Evolutionary conservation across 345 rosid genomes (phyloP), one percentile per base, ranked within the genome.

Genomic region (Luvunga scandens): DNA sequence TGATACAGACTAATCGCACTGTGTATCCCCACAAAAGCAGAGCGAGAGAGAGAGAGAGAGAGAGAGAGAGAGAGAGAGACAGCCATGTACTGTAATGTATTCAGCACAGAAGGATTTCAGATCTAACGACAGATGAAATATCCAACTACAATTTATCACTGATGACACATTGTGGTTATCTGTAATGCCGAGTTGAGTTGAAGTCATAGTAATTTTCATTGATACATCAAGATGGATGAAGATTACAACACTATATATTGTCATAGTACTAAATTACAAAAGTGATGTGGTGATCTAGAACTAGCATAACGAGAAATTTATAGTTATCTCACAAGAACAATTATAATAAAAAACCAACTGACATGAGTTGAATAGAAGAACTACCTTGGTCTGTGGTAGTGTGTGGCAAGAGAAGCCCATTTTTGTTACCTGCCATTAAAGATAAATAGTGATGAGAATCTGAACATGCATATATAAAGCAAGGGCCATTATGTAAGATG

Each of bases 361-460:
- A 33, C 16, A 24, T 18, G n/a, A 60, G 56, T 45, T 14, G 2
- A 45, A 28, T 65, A 13, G 9, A 56, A 75, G 18, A 67, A 65
- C 84, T 75, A 96, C 99, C 99, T 90, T 96, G 99, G 83, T 96
- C 98, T 33, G 97, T 96, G 66, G 97, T 91, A 71, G 83, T 96
- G 78, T 94, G 99, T 2, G 98, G 99, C 80, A 96, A 86, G 72
- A 96, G 97, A 86, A 94, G 97, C 56, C 97, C 99, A 14, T 96
- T 92, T 77, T 94, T 96, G 85, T 96, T 96, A 66, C 99, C 99
- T 92, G 83, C 75, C 75, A 79, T 68, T 13, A 39, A 75, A 72
- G 67, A 38, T 10, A 74, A 74, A 9, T 39, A 61, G 9, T n/a
- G 13, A 39, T 50, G 21, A 13, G 10, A 78, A 38, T 31, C 64